Base-by-base conservation (phyloP, 176 grass and related monocot genomes). In the Otatea glauca region DNA sequence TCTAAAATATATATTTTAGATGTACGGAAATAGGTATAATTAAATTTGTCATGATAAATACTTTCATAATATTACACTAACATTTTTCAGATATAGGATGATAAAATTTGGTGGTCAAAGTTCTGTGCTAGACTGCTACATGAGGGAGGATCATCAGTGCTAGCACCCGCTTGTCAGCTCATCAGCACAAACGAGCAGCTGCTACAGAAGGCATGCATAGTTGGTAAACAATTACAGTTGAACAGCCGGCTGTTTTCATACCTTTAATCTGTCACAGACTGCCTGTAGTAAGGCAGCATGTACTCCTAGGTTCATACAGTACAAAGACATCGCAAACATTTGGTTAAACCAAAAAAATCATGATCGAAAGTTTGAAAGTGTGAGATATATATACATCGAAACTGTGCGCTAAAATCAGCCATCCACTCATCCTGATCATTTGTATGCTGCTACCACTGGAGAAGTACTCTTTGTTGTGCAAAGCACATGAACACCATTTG, bases 401-500 rank as follows among this genome's bases (percentile, higher is more conserved):
- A 53, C 39, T 17, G 0, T 10, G 5, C 0, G 6, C 34, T 24
- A 32, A 67, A 74, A 60, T 5, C 50, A 27, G 34, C 21, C 54
- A 61, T 74, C 68, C n/a, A 23, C 39, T 34, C 59, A 65, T 70
- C 70, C 37, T 43, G 50, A 68, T 32, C 10, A 61, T 63, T n/a
- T 29, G 17, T 77, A 70, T 24, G 6, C 23, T 27, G 21, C 15
- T 47, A 25, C 6, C 9, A 13, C 3, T 6, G 60, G 47, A 24
- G 54, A 29, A 21, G 3, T 21, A 65, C 4, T 10, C 4, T 25
- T 8, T 53, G 50, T 54, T 25, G 70, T 27, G 47, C 25, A 4
- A 62, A 76, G 35, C 17, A 76, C 12, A 70, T 34, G 42, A 14
- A 61, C 27, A 78, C 88, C 65, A 92, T 68, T 87, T 76, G n/a